These are phyloP conservation scores for Claviceps purpurea DNA, from an alignment of 2,329 filamentous ascomycete genomes.

Conservation along the genomic window DNA sequence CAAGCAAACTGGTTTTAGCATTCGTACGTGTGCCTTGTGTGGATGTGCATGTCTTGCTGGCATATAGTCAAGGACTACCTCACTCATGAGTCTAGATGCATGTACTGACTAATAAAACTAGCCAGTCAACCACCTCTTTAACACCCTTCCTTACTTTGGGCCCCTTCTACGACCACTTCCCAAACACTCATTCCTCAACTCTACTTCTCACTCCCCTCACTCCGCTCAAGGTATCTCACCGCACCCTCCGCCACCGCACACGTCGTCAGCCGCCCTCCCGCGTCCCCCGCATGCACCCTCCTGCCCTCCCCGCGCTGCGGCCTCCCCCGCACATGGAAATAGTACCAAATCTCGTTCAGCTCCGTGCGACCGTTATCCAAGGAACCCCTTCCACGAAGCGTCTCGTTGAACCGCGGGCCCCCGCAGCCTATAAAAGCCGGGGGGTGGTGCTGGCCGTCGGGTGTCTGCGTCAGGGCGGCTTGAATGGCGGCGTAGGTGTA, in stretches of 20 bases:
- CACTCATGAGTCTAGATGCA: too few relatives aligned
- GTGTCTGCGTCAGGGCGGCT: constrained; percentile 31
- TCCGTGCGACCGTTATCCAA: constrained; percentile 43
- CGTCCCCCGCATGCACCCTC: constrained; percentile 28
- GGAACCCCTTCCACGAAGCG: constrained; percentile 39
- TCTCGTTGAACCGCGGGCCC: constrained; percentile 47
- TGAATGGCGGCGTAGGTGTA: constrained; percentile 42
- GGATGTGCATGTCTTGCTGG: too few relatives aligned
- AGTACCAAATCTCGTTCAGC: constrained; percentile 54
- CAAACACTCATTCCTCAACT: not conserved
- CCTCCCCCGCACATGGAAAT: constrained; percentile 44
- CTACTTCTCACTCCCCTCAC: constrained; percentile 16
- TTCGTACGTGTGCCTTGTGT: too few relatives aligned
- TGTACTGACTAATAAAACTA: too few relatives aligned
- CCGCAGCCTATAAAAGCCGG: constrained; percentile 48
- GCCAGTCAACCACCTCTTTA: too few relatives aligned
- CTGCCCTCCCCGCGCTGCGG: constrained; percentile 38
- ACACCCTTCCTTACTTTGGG: not conserved
- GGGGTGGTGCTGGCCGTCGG: constrained; percentile 28
- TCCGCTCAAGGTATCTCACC: constrained; percentile 41
- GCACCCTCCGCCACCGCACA: constrained; percentile 41
- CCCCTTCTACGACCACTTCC: not conserved
- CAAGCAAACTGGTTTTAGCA: too few relatives aligned
- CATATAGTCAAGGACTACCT: too few relatives aligned
- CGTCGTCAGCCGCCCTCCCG: constrained; percentile 35